Percentiles rank a stretch among this genome's conserved stretches.
phyloP scores from a whole-genome alignment of 1,139 yeast genomes.

The Suhomyces terraborum region DNA sequence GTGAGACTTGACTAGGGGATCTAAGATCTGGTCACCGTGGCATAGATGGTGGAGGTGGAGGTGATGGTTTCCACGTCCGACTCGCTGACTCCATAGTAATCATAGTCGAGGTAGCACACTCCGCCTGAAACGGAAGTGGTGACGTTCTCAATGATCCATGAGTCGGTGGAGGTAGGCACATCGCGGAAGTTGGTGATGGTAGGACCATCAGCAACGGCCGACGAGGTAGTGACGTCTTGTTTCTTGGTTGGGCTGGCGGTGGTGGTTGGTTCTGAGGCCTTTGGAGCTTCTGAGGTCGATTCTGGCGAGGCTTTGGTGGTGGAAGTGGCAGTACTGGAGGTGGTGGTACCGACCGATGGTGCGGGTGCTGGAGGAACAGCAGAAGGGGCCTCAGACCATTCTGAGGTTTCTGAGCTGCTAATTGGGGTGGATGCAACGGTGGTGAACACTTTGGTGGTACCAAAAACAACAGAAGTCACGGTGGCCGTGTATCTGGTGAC shows the following conservation, averaged over 20 bases:
- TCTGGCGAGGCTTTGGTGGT: conserved; percentile 14
- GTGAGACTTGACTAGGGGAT: too few species aligned
- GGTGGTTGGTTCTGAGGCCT: conserved; percentile 15
- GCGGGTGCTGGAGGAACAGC: conserved; percentile 7
- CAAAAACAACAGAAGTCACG: conserved; percentile 46
- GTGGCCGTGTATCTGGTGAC: conserved; percentile 50
- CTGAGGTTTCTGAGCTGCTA: conserved; percentile 15
- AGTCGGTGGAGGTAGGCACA: conserved; percentile 38
- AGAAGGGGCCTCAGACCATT: conserved; percentile 15
- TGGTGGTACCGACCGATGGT: conserved; percentile 5
- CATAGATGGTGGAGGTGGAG: conserved; percentile 40
- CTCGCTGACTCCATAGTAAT: conserved; percentile 40
- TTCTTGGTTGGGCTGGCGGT: conserved; percentile 14
- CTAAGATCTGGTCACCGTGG: conserved; percentile 35
- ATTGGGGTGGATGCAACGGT: conserved; percentile 44
- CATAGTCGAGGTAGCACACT: conserved; percentile 46
- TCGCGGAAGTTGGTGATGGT: conserved; percentile 32
- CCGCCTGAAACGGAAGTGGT: conserved; percentile 37
- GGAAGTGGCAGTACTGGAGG: conserved; percentile 9
- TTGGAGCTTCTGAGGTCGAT: conserved; percentile 15
- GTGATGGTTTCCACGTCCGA: conserved; percentile 35
- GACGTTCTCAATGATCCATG: conserved; percentile 43
- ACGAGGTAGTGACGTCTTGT: neutral
- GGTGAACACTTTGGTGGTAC: conserved; percentile 40
- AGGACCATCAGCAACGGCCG: conserved; percentile 27